phyloP scores from a whole-genome alignment of 1,139 yeast species.

The Suhomyces bokatorum region DNA sequence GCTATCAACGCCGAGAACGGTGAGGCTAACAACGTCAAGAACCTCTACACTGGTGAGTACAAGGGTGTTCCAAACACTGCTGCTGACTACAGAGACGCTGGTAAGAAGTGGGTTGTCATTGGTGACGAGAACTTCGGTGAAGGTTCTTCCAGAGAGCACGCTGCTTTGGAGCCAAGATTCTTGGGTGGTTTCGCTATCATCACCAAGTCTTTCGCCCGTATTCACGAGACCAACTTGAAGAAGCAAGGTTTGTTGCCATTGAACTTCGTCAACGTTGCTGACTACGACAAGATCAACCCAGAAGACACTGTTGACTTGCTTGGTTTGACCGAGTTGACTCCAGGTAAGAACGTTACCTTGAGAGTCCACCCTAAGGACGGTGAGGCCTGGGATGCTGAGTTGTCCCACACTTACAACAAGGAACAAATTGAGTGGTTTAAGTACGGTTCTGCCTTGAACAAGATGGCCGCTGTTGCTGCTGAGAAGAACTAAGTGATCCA shows the following conservation, averaged over 20 bases:
- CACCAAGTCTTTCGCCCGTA: conserved; percentile 97
- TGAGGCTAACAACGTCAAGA: conserved; percentile 89
- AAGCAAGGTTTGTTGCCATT: conserved; percentile 72
- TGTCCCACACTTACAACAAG: conserved; percentile 90
- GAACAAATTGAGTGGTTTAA: conserved; percentile 99
- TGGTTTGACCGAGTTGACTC: conserved; percentile 84
- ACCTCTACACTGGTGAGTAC: conserved; percentile 89
- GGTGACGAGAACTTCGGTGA: conserved; percentile 99
- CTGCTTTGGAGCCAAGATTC: conserved; percentile 99
- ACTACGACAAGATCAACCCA: conserved; percentile 91
- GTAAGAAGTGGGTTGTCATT: conserved; percentile 93
- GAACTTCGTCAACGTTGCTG: conserved; percentile 85
- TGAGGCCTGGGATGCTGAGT: conserved; percentile 78
- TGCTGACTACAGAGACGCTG: conserved; percentile 89
- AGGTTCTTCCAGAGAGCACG: conserved; percentile 99
- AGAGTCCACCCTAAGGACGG: conserved; percentile 91
- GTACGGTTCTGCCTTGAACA: conserved; percentile 98
- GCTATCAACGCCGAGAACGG: conserved; percentile 96
- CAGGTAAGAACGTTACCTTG: conserved; percentile 86
- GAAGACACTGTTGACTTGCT: conserved; percentile 86
- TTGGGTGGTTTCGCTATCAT: conserved; percentile 97
- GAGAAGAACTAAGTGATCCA: conserved; percentile 8
- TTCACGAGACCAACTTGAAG: conserved; percentile 51
- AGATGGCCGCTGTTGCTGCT: conserved; percentile 66
- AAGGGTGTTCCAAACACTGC: conserved; percentile 97